Evolutionary conservation across 2,329 filamentous ascomycete species (phyloP).

Genomic region (Lasiodiplodia sp.): DNA sequence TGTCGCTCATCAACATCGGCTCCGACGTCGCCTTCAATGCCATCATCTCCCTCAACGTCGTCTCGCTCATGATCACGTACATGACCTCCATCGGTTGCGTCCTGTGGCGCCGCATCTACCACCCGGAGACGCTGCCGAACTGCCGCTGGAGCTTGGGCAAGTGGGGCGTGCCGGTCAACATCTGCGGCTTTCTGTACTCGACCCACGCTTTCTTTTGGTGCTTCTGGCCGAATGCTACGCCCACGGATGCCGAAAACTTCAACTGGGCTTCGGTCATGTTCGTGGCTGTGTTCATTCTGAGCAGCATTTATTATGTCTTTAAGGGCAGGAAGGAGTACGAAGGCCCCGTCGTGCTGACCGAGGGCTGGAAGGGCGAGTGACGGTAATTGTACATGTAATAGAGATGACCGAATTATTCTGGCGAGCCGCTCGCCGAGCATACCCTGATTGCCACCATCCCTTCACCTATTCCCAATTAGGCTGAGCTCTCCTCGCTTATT

Average conservation of each 20-base stretch:
- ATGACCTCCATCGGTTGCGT: constrained; percentile 30
- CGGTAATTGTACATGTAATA: no score
- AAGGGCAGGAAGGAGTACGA: constrained; percentile 44
- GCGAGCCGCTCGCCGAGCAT: no score
- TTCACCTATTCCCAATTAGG: no score
- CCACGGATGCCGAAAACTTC: constrained; percentile 38
- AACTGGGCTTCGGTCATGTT: constrained; percentile 50
- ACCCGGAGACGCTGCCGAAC: constrained; percentile 28
- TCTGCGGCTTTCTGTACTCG: constrained; percentile 45
- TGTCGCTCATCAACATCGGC: constrained; percentile 57
- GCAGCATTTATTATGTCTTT: constrained; percentile 40
- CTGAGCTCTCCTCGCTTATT: no score
- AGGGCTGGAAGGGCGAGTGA: constrained; percentile 31
- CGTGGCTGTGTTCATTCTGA: constrained; percentile 38
- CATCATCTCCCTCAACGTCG: constrained; percentile 29
- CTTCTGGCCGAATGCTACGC: constrained; percentile 45
- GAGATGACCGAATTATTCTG: neutral
- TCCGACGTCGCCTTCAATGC: constrained; percentile 52
- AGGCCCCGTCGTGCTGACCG: constrained; percentile 38
- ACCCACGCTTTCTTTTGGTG: constrained; percentile 51
- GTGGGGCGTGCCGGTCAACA: constrained; percentile 30
- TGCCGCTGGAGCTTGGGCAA: constrained; percentile 30
- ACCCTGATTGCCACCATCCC: no score
- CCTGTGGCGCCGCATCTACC: constrained; percentile 26
- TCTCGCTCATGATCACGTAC: constrained; percentile 31